Evolutionary conservation across 148 eudicot genomes (phyloP), one percentile per base, ranked within the genome.

Genomic region (Dianthus caryophyllus): DNA sequence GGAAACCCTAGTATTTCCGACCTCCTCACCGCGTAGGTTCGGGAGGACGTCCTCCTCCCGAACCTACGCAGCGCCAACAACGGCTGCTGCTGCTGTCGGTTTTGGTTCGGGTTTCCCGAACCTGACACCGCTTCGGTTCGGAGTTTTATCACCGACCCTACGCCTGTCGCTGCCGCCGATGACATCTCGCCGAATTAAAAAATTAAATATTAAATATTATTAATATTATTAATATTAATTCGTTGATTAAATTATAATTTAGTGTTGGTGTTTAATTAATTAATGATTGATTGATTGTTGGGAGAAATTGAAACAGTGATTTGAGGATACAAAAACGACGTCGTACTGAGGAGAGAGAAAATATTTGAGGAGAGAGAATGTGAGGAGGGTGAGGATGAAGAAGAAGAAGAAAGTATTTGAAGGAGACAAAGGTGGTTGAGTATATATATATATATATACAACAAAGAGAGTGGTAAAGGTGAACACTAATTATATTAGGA

Each of bases 21-120:
- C 71, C 86, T 64, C 67, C 75, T 75, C 22, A 76, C 81, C 68
- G 81, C 80, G 33, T 66, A 80, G 65, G 78, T 52, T 14, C 80
- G 64, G 39, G 83, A 66, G 31, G 83, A 66, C 9, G 73, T 21
- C 29, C 80, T 75, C 64, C 55, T 61, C 52, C 80, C 76, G n/a
- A 76, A 72, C 56, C 85, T 76, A 48, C 82, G 71, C n/a, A 76
- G 41, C 49, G 82, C 77, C 50, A 69, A 70, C 30, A 65, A 74
- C 39, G 71, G 75, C 31, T 12, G 47, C 4, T 36, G 18, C 10
- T 26, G n/a, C n/a, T n/a, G 27, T 21, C 46, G 49, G 36, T 22
- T 17, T 24, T 22, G 51, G 62, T 58, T n/a, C 51, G 44, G 44
- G 6, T 3, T 11, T 2, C 14, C 36, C 66, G 53, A 18, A 11